A percentile compares a stretch with the other conserved stretches of the same genome.
phyloP scores from a whole-genome alignment of 2,329 filamentous ascomycete genomes.

The Trichothecium sympodiale region DNA sequence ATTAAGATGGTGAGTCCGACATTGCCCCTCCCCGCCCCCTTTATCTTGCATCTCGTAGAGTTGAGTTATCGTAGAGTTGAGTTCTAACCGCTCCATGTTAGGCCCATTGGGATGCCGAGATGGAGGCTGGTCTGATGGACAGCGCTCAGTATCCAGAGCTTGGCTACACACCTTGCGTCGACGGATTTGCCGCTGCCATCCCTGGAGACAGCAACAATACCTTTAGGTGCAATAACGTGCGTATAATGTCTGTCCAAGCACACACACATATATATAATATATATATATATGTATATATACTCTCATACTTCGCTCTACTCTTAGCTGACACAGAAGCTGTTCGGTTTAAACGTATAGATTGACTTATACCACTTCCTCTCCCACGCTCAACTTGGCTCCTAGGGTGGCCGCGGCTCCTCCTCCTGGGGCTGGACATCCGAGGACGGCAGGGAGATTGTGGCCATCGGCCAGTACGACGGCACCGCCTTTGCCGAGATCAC shows the following conservation, averaged over 20 bases:
- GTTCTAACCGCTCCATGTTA: slow-evolving; percentile 5
- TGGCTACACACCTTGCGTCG: slow-evolving; percentile 26
- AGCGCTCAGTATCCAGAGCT: slow-evolving; percentile 24
- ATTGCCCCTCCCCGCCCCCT: too few relatives aligned
- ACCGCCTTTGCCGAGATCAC: slow-evolving; percentile 33
- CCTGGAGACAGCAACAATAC: slow-evolving; percentile 34
- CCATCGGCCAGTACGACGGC: slow-evolving; percentile 31
- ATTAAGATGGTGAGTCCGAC: slow-evolving; percentile 13
- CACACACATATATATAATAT: too few relatives aligned
- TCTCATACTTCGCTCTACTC: too few relatives aligned
- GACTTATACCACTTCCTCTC: slow-evolving; percentile 45
- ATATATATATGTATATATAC: too few relatives aligned
- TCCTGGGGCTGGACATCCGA: slow-evolving; percentile 31
- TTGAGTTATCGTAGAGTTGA: too few relatives aligned
- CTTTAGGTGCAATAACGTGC: slow-evolving; percentile 34
- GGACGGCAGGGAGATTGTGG: slow-evolving; percentile 32
- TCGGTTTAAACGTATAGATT: slow-evolving; percentile 8
- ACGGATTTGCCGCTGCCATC: slow-evolving; percentile 31
- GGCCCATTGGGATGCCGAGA: slow-evolving; percentile 21
- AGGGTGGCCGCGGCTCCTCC: slow-evolving; percentile 21
- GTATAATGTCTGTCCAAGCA: too few relatives aligned
- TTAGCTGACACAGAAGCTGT: neutral
- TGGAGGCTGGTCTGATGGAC: slow-evolving; percentile 20
- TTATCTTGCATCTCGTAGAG: too few relatives aligned
- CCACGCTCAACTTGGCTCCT: slow-evolving; percentile 40